Evolutionary conservation across 176 grass and related monocot genomes (phyloP).

Genomic region (Luzula sylvatica): DNA sequence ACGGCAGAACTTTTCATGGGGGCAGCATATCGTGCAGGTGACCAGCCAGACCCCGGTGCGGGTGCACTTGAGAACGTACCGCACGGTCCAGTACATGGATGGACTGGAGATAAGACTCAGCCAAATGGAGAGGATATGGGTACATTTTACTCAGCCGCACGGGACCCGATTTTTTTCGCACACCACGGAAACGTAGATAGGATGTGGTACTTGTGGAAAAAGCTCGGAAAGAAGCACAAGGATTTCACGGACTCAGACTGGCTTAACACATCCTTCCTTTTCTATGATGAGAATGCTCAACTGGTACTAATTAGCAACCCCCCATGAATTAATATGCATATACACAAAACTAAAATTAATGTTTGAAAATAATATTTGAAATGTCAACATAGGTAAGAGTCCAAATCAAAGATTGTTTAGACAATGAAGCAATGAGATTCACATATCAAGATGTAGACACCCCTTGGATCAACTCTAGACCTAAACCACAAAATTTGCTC

Average conservation of each 20-base stretch:
- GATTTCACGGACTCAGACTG: slow-evolving; percentile 58
- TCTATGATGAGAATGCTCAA: slow-evolving; percentile 83
- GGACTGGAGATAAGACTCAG: slow-evolving; percentile 36
- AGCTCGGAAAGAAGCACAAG: slow-evolving; percentile 17
- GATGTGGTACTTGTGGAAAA: slow-evolving; percentile 47
- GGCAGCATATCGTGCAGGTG: slow-evolving; percentile 43
- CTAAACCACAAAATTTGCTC: neutral
- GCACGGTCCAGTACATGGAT: slow-evolving; percentile 12
- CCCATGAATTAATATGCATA: too few relatives aligned
- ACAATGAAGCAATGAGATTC: slow-evolving; percentile 27
- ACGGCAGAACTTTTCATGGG: slow-evolving; percentile 49
- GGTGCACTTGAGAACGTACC: slow-evolving; percentile 40
- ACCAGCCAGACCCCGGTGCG: slow-evolving; percentile 23
- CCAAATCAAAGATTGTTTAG: slow-evolving; percentile 45
- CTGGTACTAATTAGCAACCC: slow-evolving; percentile 16
- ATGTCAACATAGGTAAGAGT: slow-evolving; percentile 43
- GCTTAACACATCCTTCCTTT: slow-evolving; percentile 56
- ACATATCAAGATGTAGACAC: slow-evolving; percentile 48
- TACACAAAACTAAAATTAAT: too few relatives aligned
- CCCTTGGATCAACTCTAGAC: slow-evolving; percentile 35
- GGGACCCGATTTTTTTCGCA: slow-evolving; percentile 62
- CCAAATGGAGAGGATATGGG: slow-evolving; percentile 59
- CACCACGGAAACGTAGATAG: slow-evolving; percentile 61
- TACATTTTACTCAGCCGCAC: slow-evolving; percentile 41
- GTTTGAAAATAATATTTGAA: slow-evolving; percentile 32